Conservation (phyloP, 2,329 filamentous ascomycete species). For the Reticulascus tulasneorum region DNA sequence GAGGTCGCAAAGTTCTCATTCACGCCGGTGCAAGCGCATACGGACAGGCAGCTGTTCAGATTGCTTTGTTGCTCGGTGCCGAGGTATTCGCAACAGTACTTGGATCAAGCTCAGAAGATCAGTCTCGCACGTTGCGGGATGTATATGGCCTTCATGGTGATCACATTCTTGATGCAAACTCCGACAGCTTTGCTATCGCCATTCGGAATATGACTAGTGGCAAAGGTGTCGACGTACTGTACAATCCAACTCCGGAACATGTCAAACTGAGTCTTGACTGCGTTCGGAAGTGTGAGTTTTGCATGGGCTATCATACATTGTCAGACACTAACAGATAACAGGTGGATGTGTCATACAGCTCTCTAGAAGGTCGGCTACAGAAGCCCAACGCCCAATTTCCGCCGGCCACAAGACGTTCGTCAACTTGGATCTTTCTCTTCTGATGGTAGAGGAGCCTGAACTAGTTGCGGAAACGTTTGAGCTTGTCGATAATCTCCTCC, state of each 20-base stretch:
- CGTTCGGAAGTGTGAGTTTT: constrained; percentile 29
- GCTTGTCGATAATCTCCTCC: constrained; percentile 9
- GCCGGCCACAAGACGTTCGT: constrained; percentile 20
- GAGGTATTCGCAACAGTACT: constrained; percentile 39
- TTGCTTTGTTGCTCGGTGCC: constrained; percentile 32
- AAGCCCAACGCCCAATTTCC: constrained; percentile 11
- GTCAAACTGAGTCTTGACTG: constrained; percentile 27
- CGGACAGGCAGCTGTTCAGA: constrained; percentile 39
- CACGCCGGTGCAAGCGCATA: constrained; percentile 39
- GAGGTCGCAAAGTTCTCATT: constrained; percentile 33
- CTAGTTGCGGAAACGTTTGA: constrained; percentile 26
- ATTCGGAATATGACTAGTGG: constrained; percentile 27
- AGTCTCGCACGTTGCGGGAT: constrained; percentile 31
- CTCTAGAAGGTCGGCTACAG: constrained; percentile 15
- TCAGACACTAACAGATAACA: constrained; percentile 14
- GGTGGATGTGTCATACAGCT: constrained; percentile 31
- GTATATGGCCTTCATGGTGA: constrained; percentile 26
- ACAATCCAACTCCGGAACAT: constrained; percentile 38
- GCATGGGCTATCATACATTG: constrained; percentile 10
- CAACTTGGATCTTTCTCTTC: constrained; percentile 27
- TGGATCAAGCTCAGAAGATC: constrained; percentile 21
- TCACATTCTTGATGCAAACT: constrained; percentile 33
- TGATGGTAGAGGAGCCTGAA: constrained; percentile 26
- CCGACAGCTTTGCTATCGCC: constrained; percentile 26
- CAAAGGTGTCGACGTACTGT: constrained; percentile 19